Conservation (phyloP, 148 eudicot species). For the Rhododendron kiyosumense region DNA sequence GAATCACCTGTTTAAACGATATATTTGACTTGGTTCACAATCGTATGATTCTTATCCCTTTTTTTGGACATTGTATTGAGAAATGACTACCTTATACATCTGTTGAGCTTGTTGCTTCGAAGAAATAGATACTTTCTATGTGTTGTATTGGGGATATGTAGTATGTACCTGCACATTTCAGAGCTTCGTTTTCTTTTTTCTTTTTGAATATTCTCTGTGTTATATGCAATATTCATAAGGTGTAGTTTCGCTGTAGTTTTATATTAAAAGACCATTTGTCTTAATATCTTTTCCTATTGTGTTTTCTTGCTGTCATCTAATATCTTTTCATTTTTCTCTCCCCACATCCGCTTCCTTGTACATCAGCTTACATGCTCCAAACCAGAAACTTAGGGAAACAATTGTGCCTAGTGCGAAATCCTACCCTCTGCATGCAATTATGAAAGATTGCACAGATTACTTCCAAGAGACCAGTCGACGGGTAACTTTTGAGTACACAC, state of each 20-base stretch:
- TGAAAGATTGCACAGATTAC: conserved; percentile 97
- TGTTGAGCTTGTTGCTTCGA: not conserved
- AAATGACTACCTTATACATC: not conserved
- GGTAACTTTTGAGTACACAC: conserved; percentile 95
- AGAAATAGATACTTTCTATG: not conserved
- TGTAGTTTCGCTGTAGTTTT: not conserved
- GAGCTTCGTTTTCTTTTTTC: not conserved
- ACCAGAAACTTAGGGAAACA: conserved; percentile 86
- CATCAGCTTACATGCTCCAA: conserved; percentile 96
- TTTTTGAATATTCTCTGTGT: not conserved
- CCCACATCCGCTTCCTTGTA: conserved; percentile 8
- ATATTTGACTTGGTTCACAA: not conserved
- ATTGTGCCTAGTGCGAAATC: conserved; percentile 98
- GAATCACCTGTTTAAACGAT: not conserved
- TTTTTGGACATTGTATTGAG: not conserved
- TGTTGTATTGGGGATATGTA: not conserved
- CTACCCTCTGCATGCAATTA: conserved; percentile 82
- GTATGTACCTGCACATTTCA: not conserved
- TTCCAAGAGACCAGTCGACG: conserved; percentile 83
- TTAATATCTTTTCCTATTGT: not conserved
- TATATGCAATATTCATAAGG: not conserved
- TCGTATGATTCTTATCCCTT: not conserved
- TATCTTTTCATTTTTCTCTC: not conserved
- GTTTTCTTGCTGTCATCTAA: not conserved
- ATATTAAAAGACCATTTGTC: not conserved